Evolutionary conservation across 2,329 filamentous ascomycete species (phyloP).

Genomic region (Stachybotrys elegans): DNA sequence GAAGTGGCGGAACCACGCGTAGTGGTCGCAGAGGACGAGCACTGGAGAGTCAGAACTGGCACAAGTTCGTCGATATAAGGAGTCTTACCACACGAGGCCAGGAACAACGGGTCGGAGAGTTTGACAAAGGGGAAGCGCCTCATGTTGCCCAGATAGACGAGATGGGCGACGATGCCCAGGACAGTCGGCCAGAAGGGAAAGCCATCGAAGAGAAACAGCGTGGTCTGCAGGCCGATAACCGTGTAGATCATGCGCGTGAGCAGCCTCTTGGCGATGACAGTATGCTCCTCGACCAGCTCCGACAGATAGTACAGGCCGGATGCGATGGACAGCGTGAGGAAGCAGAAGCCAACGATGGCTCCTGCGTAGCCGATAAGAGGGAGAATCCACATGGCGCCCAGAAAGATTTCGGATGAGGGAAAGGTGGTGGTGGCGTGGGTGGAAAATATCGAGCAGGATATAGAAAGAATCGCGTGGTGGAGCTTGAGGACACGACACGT

Average conservation of each 20-base stretch:
- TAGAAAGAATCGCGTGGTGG: not conserved
- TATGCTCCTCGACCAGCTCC: conserved; percentile 96
- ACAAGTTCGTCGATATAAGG: accelerated
- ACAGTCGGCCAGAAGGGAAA: conserved; percentile 73
- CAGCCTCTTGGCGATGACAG: conserved; percentile 84
- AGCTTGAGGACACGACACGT: conserved; percentile 1
- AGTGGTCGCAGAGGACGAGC: conserved; percentile 86
- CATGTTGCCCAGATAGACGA: conserved; percentile 86
- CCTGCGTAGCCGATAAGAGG: conserved; percentile 87
- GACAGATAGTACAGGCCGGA: conserved; percentile 99
- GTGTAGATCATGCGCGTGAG: conserved; percentile 79
- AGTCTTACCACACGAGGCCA: conserved; percentile 70
- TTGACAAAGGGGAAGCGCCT: conserved; percentile 70
- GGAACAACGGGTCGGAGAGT: conserved; percentile 79
- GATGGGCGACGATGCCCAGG: conserved; percentile 74
- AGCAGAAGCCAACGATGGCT: conserved; percentile 82
- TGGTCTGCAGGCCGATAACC: conserved; percentile 67
- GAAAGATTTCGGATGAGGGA: not conserved
- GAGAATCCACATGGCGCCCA: conserved; percentile 80
- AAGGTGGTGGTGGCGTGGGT: not conserved
- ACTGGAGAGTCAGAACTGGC: conserved; percentile 47
- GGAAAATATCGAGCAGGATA: not conserved
- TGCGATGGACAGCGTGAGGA: conserved; percentile 91
- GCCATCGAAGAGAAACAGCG: conserved; percentile 77
- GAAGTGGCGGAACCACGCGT: conserved; percentile 94